phyloP scores from a whole-genome alignment of 2,329 filamentous ascomycete genomes.

The Aaosphaeria pasadenensis region DNA sequence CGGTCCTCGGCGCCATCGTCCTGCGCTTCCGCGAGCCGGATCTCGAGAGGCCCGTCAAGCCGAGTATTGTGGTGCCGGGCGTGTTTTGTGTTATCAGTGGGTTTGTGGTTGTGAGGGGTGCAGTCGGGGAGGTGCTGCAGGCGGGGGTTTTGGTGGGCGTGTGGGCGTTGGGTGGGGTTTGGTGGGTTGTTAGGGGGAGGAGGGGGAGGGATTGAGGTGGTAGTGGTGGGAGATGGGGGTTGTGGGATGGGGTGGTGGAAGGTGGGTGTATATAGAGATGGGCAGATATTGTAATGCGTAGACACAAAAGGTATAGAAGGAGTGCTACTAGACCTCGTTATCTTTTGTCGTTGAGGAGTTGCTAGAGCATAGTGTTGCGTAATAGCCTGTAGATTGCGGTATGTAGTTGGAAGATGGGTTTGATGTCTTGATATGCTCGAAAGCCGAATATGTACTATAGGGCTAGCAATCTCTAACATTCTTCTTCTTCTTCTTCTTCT shows the following conservation, averaged over 20 bases:
- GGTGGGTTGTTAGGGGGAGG: slow-evolving; percentile 9
- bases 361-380: too few species aligned
- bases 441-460: too few species aligned
- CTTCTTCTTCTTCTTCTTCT: too few species aligned
- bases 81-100: slow-evolving; percentile 57
- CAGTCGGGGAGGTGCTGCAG: slow-evolving; percentile 32
- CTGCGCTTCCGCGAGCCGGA: slow-evolving; percentile 56
- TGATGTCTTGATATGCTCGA: too few species aligned
- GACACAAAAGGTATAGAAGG: too few species aligned
- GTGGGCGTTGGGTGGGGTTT: slow-evolving; percentile 20
- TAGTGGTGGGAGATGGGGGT: background rate
- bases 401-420: too few species aligned
- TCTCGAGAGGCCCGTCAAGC: slow-evolving; percentile 57
- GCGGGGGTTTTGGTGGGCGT: slow-evolving; percentile 27
- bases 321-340: too few species aligned
- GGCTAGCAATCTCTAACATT: too few species aligned
- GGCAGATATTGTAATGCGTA: too few species aligned
- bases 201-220: background rate
- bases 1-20: slow-evolving; percentile 58
- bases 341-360: too few species aligned
- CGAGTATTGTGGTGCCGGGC: slow-evolving; percentile 51
- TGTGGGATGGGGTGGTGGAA: background rate
- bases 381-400: too few species aligned
- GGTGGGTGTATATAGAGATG: too few species aligned
- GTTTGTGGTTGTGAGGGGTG: slow-evolving; percentile 34